Base-by-base conservation (phyloP, 257 asterid genomes). In the Jacaranda mimosifolia region DNA sequence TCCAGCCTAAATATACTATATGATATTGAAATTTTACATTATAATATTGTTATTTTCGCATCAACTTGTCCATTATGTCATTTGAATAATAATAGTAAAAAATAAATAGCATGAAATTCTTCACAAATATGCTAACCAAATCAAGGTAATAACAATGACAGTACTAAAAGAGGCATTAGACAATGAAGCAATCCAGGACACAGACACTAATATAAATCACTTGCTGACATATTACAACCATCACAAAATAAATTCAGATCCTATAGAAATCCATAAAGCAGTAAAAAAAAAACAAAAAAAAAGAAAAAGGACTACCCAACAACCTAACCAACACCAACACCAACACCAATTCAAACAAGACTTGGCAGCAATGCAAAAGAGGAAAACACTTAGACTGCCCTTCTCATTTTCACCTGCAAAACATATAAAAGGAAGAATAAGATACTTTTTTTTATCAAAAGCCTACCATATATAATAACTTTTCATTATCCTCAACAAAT, bases 341-440 rank as follows among this genome's bases (percentile, higher is more conserved):
- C 7, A 59, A 45, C 57, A 59, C 46, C n/a, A 7, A 62, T 12
- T 18, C 11, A 13, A 48, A 52, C 57, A 52, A 9, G 57, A 48
- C 14, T 48, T 48, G 55, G 55, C 36, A 57, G 6, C 63, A n/a
- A n/a, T n/a, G n/a, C n/a, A 18, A 57, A 9, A 18, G 5, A 35
- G 21, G 11, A 36, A 14, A 36, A 39, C 35, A 64, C 70, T 39
- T 6, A n/a, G 9, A 48, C 38, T 0, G 48, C 39, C 15, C 15
- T 42, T 18, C 52, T 11, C 51, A 65, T 58, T 60, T 56, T 55
- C 66, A 45, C 21, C 79, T 74, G 78, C 72, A 74, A 62, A 48
- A 74, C 10, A 13, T 0, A 62, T 7, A 74, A 36, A 38, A 39
- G 74, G 11, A 32, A 11, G 4, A 56, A 36, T 36, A 11, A 3